phyloP scores from a whole-genome alignment of 257 asterid species.

The Ehretia macrophylla region DNA sequence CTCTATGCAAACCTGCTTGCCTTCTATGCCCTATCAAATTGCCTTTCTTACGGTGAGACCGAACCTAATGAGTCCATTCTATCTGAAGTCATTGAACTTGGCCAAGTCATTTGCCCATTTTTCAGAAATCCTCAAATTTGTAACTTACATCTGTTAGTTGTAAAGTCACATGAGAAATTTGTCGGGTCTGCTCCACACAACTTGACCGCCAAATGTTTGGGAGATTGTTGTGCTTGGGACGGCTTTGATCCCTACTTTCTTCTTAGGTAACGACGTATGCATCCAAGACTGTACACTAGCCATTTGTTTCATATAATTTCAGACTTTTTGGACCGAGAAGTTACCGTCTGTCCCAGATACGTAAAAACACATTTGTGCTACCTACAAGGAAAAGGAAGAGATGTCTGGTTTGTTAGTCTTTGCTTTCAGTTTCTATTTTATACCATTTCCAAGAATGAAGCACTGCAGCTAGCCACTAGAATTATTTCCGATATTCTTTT shows the following conservation, averaged over 20 bases:
- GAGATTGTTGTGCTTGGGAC: constrained; percentile 46
- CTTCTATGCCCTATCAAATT: constrained; percentile 57
- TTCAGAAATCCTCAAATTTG: constrained; percentile 62
- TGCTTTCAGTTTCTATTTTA: too few relatives aligned
- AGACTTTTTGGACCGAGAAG: too few relatives aligned
- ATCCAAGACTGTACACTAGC: too few relatives aligned
- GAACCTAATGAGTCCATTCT: constrained; percentile 35
- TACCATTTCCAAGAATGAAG: too few relatives aligned
- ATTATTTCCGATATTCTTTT: too few relatives aligned
- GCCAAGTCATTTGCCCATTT: constrained; percentile 51
- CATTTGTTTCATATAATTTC: too few relatives aligned
- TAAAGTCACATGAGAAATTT: constrained; percentile 51
- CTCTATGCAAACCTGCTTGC: constrained; percentile 70
- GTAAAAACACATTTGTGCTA: too few relatives aligned
- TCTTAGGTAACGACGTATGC: constrained; percentile 20
- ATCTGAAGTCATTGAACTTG: constrained; percentile 48
- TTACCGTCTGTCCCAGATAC: too few relatives aligned
- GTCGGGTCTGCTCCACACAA: constrained; percentile 23
- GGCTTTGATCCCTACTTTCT: constrained; percentile 74
- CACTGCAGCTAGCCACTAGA: too few relatives aligned
- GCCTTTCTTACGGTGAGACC: constrained; percentile 35
- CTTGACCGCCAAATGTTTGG: constrained; percentile 23
- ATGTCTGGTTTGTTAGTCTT: too few relatives aligned
- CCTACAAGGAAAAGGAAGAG: too few relatives aligned
- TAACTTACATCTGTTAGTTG: constrained; percentile 45